phyloP scores from a whole-genome alignment of 2,329 filamentous ascomycete species.

The Pseudogymnoascus sp. region DNA sequence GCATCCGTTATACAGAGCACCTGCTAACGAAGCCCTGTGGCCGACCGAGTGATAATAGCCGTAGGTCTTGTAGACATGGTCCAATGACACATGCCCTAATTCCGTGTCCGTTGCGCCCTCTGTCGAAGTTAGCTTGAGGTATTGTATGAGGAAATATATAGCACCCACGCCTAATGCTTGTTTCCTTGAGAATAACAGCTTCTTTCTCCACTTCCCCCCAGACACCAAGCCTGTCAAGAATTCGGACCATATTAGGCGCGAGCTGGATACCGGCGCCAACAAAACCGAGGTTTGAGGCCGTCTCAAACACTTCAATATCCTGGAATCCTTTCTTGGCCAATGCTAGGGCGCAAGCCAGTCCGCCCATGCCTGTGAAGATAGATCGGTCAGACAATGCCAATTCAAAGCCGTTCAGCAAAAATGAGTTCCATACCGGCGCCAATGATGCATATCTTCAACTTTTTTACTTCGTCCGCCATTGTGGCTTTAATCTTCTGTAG shows the following conservation, averaged over 20 bases:
- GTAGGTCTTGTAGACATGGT: slow-evolving; percentile 61
- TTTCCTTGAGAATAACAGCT: slow-evolving; percentile 63
- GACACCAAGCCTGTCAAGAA: slow-evolving; percentile 65
- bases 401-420: not conserved
- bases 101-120: slow-evolving; percentile 64
- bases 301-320: slow-evolving; percentile 68
- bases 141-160: not conserved
- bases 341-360: slow-evolving; percentile 63
- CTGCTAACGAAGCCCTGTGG: slow-evolving; percentile 66
- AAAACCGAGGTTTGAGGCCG: slow-evolving; percentile 66
- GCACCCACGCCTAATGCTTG: slow-evolving; percentile 60
- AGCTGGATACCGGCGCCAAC: slow-evolving; percentile 82
- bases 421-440: not conserved
- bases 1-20: slow-evolving; percentile 65
- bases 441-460: slow-evolving; percentile 10
- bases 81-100: slow-evolving; percentile 63
- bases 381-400: not conserved
- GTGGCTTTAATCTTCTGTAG: not conserved
- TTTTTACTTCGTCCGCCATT: not conserved
- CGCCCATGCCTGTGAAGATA: slow-evolving; percentile 61
- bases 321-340: slow-evolving; percentile 71
- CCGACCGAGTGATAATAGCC: slow-evolving; percentile 74
- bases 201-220: slow-evolving; percentile 66
- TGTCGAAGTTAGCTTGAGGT: slow-evolving; percentile 18
- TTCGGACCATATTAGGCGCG: slow-evolving; percentile 73